Conservation (phyloP, 2,329 filamentous ascomycete species). For the Stagonosporopsis cucurbitacearum region DNA sequence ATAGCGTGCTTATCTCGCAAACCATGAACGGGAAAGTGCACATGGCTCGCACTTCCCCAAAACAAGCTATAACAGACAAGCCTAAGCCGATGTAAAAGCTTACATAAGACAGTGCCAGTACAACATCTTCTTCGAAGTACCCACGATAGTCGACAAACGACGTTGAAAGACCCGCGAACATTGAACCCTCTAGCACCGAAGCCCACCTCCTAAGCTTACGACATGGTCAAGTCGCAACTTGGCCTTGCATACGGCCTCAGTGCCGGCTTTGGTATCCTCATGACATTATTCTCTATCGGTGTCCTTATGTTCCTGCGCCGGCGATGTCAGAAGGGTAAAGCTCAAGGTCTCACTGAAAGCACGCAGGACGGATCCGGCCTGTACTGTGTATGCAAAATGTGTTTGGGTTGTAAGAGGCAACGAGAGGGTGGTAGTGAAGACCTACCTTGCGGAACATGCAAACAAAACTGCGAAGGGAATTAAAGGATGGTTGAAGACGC, state of each 20-base stretch:
- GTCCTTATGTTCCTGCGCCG: not conserved
- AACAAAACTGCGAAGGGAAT: not conserved
- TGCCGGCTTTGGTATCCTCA: not conserved
- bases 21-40: not conserved
- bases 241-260: slow-evolving; percentile 4
- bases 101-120: not conserved
- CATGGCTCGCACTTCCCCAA: not conserved
- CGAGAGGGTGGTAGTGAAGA: not conserved
- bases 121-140: not conserved
- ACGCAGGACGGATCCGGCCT: not conserved
- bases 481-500: not conserved
- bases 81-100: not conserved
- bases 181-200: not conserved
- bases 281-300: not conserved
- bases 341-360: not conserved
- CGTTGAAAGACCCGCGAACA: not conserved
- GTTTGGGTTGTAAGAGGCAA: slow-evolving; percentile 1
- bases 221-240: not conserved
- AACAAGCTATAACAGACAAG: not conserved
- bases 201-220: not conserved
- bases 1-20: slow-evolving; percentile 37
- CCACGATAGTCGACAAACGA: not conserved
- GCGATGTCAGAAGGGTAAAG: not conserved
- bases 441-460: not conserved
- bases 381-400: not conserved